Conservation (phyloP, 352 stramenopile genomes). For the Elongisporangium undulatum region DNA sequence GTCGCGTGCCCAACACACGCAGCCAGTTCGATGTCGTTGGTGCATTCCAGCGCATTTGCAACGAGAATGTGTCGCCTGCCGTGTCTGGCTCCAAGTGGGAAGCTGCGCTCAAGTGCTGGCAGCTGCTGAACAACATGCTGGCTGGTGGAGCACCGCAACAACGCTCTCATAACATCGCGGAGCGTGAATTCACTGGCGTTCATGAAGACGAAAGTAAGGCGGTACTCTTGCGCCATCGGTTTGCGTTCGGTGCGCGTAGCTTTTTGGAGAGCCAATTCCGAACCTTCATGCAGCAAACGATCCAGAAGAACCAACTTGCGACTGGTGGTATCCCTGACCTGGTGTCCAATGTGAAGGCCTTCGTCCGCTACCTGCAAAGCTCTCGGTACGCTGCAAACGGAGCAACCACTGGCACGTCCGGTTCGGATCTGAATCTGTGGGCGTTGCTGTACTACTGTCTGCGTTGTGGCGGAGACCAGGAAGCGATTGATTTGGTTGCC, state of each 20-base stretch:
- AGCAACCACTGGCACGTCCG: conserved; percentile 3
- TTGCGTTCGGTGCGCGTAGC: conserved; percentile 62
- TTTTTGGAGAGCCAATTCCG: conserved; percentile 82
- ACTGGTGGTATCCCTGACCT: conserved; percentile 68
- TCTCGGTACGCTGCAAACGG: conserved; percentile 44
- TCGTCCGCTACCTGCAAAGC: conserved; percentile 73
- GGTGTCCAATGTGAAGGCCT: conserved; percentile 69
- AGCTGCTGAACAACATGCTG: conserved; percentile 67
- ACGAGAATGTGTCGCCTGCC: conserved; percentile 48
- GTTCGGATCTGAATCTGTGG: conserved; percentile 56
- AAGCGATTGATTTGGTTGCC: conserved; percentile 53
- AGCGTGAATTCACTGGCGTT: conserved; percentile 49
- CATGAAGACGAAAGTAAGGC: conserved; percentile 33
- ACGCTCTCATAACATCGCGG: conserved; percentile 13
- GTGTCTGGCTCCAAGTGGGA: conserved; percentile 69
- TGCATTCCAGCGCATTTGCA: conserved; percentile 48
- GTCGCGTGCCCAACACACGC: conserved; percentile 60
- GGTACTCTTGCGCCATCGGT: conserved; percentile 38
- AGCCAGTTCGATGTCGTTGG: conserved; percentile 67
- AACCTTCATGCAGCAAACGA: conserved; percentile 70
- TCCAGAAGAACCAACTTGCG: conserved; percentile 68
- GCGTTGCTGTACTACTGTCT: conserved; percentile 78
- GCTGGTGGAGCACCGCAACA: conserved; percentile 33
- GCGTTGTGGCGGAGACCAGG: conserved; percentile 63
- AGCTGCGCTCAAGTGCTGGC: conserved; percentile 76